Conservation (phyloP, 1,139 yeast genomes). For the Wickerhamiella infanticola region DNA sequence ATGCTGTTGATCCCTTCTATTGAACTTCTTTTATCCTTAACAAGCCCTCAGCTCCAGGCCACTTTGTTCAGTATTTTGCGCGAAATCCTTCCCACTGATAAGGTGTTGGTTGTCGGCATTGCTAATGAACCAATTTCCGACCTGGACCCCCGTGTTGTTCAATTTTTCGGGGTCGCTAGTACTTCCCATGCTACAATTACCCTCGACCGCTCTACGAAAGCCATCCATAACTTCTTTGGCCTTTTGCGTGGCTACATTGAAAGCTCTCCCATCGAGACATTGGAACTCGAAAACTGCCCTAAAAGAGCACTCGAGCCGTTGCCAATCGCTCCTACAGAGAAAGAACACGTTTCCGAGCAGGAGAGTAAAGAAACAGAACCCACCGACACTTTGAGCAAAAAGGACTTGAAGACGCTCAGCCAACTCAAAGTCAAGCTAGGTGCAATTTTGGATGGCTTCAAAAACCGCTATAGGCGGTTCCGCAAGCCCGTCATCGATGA, state of each 20-base stretch:
- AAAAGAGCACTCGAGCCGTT: conserved; percentile 23
- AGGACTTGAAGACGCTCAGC: conserved; percentile 72
- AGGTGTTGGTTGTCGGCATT: conserved; percentile 61
- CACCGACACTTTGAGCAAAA: conserved; percentile 36
- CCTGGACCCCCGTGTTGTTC: conserved; percentile 25
- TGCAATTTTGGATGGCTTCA: conserved; percentile 78
- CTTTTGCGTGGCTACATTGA: conserved; percentile 39
- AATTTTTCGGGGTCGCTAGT: conserved; percentile 36
- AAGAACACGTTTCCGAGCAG: neutral
- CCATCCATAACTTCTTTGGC: conserved; percentile 41
- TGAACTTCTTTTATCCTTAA: conserved; percentile 58
- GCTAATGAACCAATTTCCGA: conserved; percentile 36
- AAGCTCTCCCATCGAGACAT: conserved; percentile 47
- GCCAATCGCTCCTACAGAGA: neutral
- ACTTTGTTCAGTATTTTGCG: conserved; percentile 58
- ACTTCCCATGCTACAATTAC: conserved; percentile 4
- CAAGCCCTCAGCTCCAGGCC: conserved; percentile 54
- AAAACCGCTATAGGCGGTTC: conserved; percentile 73
- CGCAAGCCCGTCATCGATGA: conserved; percentile 85
- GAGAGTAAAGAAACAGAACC: conserved; percentile 5
- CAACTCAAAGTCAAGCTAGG: conserved; percentile 71
- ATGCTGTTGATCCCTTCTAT: conserved; percentile 72
- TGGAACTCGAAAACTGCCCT: conserved; percentile 25
- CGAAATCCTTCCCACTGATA: conserved; percentile 55
- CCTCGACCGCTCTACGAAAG: conserved; percentile 19